These are phyloP conservation scores for Chondrus crispus DNA, from an alignment of 23 red algal genomes.

Conservation along the genomic window DNA sequence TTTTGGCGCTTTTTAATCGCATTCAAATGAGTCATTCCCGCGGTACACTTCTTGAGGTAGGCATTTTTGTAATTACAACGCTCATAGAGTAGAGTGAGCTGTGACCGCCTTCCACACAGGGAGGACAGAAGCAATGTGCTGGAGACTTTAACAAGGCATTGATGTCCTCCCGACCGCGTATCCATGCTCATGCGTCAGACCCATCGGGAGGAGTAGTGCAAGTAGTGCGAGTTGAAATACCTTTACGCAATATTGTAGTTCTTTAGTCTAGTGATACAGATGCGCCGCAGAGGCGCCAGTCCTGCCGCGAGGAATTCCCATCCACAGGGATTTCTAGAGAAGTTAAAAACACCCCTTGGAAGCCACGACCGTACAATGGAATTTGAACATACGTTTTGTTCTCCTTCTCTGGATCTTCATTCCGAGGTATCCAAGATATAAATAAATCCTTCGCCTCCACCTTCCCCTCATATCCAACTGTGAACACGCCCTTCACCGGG, in stretches of 20 bases:
- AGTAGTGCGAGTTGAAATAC: not conserved
- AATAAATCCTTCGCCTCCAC: too few species aligned
- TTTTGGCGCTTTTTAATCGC: slow-evolving; percentile 10
- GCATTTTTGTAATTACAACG: not conserved
- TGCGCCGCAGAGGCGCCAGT: not conserved
- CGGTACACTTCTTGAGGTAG: slow-evolving; percentile 23
- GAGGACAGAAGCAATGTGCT: not conserved
- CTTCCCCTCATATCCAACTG: not conserved
- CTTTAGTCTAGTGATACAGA: not conserved
- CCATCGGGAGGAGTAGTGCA: not conserved
- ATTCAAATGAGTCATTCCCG: slow-evolving; percentile 55
- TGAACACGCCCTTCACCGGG: not conserved
- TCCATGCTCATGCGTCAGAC: not conserved
- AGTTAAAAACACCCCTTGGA: not conserved
- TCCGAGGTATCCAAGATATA: not conserved
- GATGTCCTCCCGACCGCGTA: too few species aligned
- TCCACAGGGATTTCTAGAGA: not conserved
- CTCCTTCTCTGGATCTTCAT: not conserved
- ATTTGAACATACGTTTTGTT: not conserved
- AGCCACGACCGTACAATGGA: not conserved
- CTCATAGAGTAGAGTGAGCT: not conserved
- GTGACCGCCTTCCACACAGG: not conserved
- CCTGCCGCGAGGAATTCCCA: not conserved
- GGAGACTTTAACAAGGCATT: not conserved
- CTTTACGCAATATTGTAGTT: not conserved